A percentile compares a stretch with the other conserved stretches of the same genome.
Conservation (phyloP, 345 rosid genomes). For the Aquilaria yunnanensis region DNA sequence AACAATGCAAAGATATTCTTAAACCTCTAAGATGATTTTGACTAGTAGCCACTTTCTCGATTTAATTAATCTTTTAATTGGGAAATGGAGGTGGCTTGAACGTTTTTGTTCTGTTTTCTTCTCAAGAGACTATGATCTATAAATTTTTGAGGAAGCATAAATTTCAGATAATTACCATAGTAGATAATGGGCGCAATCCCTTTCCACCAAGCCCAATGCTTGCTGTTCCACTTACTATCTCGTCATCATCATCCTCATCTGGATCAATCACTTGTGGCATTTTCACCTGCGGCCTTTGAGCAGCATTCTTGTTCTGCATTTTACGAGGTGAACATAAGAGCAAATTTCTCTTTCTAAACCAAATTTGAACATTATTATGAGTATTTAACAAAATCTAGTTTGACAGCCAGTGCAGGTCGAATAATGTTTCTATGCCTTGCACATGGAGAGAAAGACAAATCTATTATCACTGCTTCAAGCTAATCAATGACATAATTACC, state of each 20-base stretch:
- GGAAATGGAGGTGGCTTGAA: neutral
- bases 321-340: neutral
- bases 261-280: constrained; percentile 5
- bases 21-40: too few species aligned
- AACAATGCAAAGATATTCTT: too few species aligned
- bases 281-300: constrained; percentile 20
- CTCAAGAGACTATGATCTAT: too few species aligned
- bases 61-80: too few species aligned
- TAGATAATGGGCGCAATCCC: constrained; percentile 25
- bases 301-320: constrained; percentile 24
- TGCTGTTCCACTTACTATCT: constrained; percentile 23
- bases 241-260: constrained; percentile 30
- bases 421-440: too few species aligned
- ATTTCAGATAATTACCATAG: constrained; percentile 26
- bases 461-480: too few species aligned
- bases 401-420: too few species aligned
- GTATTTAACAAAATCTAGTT: too few species aligned
- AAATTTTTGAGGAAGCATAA: neutral
- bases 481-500: constrained; percentile 24
- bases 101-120: too few species aligned
- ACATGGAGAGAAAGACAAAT: too few species aligned
- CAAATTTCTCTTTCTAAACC: neutral
- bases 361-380: neutral
- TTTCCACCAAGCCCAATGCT: constrained; percentile 45
- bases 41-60: too few species aligned